Evolutionary conservation across 345 rosid genomes (phyloP).

Genomic region (Alliaria petiolata): DNA sequence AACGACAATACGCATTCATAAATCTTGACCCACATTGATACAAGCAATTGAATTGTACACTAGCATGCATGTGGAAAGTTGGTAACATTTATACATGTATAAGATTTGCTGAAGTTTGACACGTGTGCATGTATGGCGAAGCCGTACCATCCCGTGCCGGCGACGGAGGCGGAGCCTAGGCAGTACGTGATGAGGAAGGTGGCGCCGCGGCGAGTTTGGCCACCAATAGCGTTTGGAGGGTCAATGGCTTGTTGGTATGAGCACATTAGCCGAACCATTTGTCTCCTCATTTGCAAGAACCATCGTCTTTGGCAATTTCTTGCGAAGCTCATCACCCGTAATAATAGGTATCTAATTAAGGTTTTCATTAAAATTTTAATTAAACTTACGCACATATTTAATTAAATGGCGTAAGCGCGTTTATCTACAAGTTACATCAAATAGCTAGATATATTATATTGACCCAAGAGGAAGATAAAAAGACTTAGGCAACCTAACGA

Average conservation of each 20-base stretch:
- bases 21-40: not conserved
- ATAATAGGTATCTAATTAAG: constrained; percentile 48
- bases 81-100: not conserved
- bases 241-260: constrained; percentile 96
- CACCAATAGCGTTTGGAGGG: constrained; percentile 69
- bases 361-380: not conserved
- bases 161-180: constrained; percentile 51
- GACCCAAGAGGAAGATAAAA: not conserved
- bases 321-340: constrained; percentile 63
- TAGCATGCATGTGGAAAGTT: not conserved
- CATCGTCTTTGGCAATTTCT: constrained; percentile 92
- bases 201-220: constrained; percentile 90
- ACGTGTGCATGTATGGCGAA: constrained; percentile 28
- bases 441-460: not conserved
- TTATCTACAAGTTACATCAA: not conserved
- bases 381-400: not conserved
- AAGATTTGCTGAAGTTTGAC: not conserved
- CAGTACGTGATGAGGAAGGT: constrained; percentile 79
- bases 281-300: constrained; percentile 81
- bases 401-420: not conserved
- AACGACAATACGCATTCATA: not conserved
- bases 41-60: not conserved
- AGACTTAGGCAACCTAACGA: constrained; percentile 26
- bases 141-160: constrained; percentile 83
- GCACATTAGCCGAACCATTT: constrained; percentile 77